Percentiles rank a stretch among this genome's conserved stretches.
Conservation (phyloP, 345 rosid genomes). For the Bretschneidera sinensis region DNA sequence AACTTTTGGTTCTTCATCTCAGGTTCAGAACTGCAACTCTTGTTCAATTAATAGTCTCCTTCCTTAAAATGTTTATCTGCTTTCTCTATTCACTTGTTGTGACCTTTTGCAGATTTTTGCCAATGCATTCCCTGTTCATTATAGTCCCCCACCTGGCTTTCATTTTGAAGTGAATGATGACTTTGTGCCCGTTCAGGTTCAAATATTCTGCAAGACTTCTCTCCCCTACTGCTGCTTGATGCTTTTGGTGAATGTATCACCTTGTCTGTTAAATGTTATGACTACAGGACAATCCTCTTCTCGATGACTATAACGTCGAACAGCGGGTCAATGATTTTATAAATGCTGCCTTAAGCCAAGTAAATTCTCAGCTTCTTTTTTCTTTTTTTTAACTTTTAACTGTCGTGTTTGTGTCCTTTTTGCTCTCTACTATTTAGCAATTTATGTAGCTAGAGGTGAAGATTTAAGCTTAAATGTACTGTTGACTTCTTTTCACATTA, state of each 20-base stretch:
- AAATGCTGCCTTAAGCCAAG: conserved; percentile 59
- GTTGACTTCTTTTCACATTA: neutral
- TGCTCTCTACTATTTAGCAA: neutral
- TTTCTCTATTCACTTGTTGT: neutral
- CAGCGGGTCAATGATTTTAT: conserved; percentile 54
- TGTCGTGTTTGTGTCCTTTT: neutral
- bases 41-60: neutral
- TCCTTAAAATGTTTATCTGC: neutral
- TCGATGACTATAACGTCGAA: conserved; percentile 57
- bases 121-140: conserved; percentile 63
- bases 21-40: conserved; percentile 31
- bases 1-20: conserved; percentile 75
- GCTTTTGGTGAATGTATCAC: neutral
- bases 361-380: conserved; percentile 19
- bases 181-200: conserved; percentile 65
- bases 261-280: conserved; percentile 6
- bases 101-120: conserved; percentile 58
- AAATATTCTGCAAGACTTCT: neutral
- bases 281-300: conserved; percentile 59
- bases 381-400: neutral
- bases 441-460: neutral
- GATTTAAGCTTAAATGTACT: neutral
- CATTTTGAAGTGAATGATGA: conserved; percentile 52
- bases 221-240: neutral
- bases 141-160: conserved; percentile 73